Evolutionary conservation across 768 basidiomycete genomes (phyloP).

Genomic region (Phanerochaete sordida): DNA sequence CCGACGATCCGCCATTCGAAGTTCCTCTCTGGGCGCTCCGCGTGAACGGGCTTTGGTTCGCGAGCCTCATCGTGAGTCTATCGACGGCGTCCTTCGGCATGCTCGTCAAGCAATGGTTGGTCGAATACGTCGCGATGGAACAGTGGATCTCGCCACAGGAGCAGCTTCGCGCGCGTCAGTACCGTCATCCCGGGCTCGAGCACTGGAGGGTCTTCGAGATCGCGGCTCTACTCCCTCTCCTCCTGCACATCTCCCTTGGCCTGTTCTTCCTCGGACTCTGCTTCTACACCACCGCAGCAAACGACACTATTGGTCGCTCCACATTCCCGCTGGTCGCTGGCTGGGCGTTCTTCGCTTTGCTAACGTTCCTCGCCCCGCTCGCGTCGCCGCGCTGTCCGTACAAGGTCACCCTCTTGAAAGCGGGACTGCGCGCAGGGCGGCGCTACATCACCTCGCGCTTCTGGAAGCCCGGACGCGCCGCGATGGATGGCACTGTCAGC

Average conservation of each 20-base stretch:
- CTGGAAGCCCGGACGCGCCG: no score
- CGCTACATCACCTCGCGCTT: no score
- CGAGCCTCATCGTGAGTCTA: slow-evolving; percentile 10
- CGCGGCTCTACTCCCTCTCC: slow-evolving; percentile 5
- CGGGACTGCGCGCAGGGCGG: no score
- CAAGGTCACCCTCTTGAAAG: background rate
- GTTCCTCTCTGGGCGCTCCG: slow-evolving; percentile 1
- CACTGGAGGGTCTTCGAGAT: slow-evolving; percentile 11
- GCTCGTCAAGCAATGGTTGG: slow-evolving; percentile 6
- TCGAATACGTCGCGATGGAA: background rate
- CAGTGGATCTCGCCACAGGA: background rate
- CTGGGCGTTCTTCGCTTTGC: background rate
- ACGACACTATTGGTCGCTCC: background rate
- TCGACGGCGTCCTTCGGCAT: slow-evolving; percentile 9
- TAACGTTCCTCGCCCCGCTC: background rate
- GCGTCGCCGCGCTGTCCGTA: background rate
- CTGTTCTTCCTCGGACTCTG: slow-evolving; percentile 12
- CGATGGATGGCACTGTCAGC: no score
- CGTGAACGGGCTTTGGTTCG: slow-evolving; percentile 12
- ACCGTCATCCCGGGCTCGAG: background rate
- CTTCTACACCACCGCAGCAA: background rate
- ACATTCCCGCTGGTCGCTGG: background rate
- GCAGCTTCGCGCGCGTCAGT: slow-evolving; percentile 1
- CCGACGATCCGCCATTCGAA: no score
- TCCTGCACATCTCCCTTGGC: slow-evolving; percentile 10